Evolutionary conservation across 176 grass and related monocot species (phyloP).

Genomic region (Carex scoparia): DNA sequence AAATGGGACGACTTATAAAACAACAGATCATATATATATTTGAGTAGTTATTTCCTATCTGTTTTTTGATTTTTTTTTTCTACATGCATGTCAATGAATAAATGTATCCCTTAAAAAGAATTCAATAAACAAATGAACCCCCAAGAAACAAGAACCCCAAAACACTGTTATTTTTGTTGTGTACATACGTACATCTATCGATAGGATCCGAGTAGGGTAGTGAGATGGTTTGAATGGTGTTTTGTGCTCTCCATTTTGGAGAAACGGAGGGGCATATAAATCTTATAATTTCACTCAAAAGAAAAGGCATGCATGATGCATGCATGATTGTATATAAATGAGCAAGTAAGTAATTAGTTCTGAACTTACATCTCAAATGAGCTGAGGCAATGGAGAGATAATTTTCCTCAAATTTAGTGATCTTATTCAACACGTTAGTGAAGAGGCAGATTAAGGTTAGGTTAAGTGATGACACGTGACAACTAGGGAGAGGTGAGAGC

Average conservation of each 20-base stretch:
- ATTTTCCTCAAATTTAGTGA: background rate
- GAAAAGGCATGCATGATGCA: background rate
- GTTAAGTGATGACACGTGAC: constrained; percentile 43
- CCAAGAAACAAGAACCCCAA: background rate
- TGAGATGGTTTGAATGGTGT: background rate
- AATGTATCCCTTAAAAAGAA: background rate
- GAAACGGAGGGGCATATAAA: background rate
- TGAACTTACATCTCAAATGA: background rate
- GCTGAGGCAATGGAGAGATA: background rate
- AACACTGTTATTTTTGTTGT: background rate
- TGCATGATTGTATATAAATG: background rate
- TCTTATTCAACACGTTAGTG: constrained; percentile 23
- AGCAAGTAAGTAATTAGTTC: background rate
- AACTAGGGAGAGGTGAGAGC: background rate
- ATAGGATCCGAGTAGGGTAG: background rate
- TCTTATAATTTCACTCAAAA: background rate
- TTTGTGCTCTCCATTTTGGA: background rate
- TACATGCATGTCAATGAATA: background rate
- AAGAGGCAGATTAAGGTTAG: constrained; percentile 56
- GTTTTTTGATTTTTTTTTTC: background rate
- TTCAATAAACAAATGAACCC: too few relatives aligned
- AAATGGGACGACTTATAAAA: background rate
- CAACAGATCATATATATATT: background rate
- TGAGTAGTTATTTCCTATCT: background rate
- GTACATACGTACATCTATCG: background rate